phyloP scores from a whole-genome alignment of 2,329 filamentous ascomycete genomes.

The Aspergillus arachidicola region DNA sequence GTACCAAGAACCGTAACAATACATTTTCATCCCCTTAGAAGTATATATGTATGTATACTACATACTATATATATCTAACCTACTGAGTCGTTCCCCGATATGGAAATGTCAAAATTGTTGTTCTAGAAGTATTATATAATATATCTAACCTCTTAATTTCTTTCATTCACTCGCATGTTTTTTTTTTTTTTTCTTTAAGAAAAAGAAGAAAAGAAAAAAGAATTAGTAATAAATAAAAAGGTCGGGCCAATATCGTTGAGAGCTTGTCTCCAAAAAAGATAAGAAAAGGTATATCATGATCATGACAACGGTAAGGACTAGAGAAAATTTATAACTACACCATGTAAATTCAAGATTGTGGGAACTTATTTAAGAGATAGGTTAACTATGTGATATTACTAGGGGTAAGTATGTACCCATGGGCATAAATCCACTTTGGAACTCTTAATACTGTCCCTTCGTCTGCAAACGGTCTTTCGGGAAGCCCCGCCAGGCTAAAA shows the following conservation, averaged over 20 bases:
- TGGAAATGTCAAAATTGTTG: background rate
- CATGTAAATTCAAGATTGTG: background rate
- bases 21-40: too few species aligned
- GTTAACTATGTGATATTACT: background rate
- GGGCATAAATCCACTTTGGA: background rate
- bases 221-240: background rate
- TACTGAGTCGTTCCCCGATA: background rate
- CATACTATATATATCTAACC: background rate
- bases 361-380: background rate
- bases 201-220: background rate
- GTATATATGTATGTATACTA: too few species aligned
- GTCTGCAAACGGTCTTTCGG: slow-evolving; percentile 6
- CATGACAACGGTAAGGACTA: background rate
- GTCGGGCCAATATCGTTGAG: background rate
- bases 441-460: background rate
- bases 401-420: background rate
- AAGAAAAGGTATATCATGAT: background rate
- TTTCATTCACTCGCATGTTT: background rate
- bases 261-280: background rate
- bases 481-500: slow-evolving; percentile 11
- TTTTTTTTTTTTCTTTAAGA: background rate
- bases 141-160: background rate
- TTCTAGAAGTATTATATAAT: background rate
- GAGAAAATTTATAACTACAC: background rate
- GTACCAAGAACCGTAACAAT: background rate